Conservation (phyloP, 306 rosid genomes). For the Cicer cuneatum region DNA sequence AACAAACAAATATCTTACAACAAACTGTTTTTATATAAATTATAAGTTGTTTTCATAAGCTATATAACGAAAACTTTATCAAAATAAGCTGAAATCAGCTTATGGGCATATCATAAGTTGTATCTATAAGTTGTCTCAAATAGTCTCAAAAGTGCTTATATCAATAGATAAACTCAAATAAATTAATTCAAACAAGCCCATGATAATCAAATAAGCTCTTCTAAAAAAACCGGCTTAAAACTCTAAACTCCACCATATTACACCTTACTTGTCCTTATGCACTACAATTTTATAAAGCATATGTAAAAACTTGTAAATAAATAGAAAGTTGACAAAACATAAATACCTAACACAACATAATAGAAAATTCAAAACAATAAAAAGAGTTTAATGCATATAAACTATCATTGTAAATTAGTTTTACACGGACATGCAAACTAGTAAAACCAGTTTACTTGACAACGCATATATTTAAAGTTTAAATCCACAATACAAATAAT, state of each 20-base stretch:
- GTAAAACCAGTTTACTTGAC: too few species aligned
- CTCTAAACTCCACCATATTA: not conserved
- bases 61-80: not conserved
- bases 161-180: not conserved
- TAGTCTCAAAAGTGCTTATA: not conserved
- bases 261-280: not conserved
- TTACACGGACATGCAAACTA: too few species aligned
- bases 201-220: not conserved
- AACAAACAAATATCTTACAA: not conserved
- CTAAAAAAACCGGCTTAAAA: not conserved
- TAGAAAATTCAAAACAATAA: not conserved
- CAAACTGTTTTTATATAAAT: not conserved
- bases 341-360: not conserved
- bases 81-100: too few species aligned
- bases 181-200: too few species aligned
- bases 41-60: not conserved
- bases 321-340: not conserved
- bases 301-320: not conserved
- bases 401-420: too few species aligned
- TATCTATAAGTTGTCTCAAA: too few species aligned
- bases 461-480: too few species aligned
- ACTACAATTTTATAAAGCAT: not conserved
- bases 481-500: not conserved
- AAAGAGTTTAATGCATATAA: too few species aligned
- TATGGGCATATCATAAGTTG: too few species aligned